Conservation (phyloP, 225 moss, liverwort and hornwort genomes). For the Pseudoscleropodium purum region DNA sequence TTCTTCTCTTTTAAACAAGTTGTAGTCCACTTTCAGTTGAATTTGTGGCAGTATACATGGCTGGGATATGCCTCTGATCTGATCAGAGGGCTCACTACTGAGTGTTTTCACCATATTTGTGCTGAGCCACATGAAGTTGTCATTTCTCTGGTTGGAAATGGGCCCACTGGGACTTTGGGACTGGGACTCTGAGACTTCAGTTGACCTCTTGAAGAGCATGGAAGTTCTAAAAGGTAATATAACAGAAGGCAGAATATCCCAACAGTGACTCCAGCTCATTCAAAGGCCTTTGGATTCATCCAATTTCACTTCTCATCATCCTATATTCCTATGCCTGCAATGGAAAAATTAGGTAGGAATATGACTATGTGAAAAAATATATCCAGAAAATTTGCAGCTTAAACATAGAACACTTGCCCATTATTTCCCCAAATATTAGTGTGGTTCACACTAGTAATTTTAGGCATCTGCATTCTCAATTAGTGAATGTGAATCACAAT, state of each 20-base stretch:
- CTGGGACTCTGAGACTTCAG: not conserved
- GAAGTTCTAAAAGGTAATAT: not conserved
- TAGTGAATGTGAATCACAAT: not conserved
- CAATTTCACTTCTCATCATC: not conserved
- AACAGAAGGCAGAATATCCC: not conserved
- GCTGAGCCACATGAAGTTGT: not conserved
- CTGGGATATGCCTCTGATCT: not conserved
- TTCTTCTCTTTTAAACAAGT: not conserved
- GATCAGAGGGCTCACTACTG: not conserved
- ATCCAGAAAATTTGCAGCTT: not conserved
- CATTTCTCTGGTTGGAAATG: not conserved
- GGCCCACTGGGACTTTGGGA: not conserved
- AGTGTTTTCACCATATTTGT: not conserved
- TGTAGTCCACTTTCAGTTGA: not conserved
- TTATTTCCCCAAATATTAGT: not conserved
- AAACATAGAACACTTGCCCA: not conserved
- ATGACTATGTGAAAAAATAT: not conserved
- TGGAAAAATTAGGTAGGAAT: not conserved
- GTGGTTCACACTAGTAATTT: not conserved
- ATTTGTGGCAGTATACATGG: not conserved
- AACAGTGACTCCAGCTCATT: not conserved
- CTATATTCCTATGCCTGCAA: not conserved
- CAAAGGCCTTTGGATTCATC: not conserved
- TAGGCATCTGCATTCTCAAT: not conserved
- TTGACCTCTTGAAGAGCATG: not conserved